Conservation (phyloP, 1,139 yeast genomes). For the Dujonia santamariae region DNA sequence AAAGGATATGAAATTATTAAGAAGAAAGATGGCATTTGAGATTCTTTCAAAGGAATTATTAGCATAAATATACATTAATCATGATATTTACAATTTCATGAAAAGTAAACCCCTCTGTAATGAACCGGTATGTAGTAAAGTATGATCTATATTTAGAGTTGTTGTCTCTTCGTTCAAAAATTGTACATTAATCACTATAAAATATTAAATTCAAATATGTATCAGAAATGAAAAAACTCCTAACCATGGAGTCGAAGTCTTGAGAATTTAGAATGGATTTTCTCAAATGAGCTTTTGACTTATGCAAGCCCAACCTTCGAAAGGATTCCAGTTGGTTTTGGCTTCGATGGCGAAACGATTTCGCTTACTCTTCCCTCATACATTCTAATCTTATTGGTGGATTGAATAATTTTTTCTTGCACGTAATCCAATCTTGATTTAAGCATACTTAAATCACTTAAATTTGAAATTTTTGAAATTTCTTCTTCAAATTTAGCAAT, state of each 20-base stretch:
- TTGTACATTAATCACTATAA: constrained; percentile 1
- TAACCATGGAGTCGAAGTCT: too few species aligned
- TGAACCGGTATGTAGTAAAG: too few species aligned
- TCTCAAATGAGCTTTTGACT: too few species aligned
- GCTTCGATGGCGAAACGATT: constrained; percentile 11
- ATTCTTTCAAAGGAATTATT: constrained; percentile 22
- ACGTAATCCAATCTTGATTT: constrained; percentile 63
- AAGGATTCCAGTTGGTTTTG: constrained; percentile 1
- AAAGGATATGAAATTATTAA: constrained; percentile 63
- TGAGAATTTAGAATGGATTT: too few species aligned
- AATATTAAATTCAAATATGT: neutral
- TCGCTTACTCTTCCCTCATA: constrained; percentile 31
- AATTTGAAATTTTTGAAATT: constrained; percentile 50
- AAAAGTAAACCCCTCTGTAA: too few species aligned
- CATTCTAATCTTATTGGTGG: constrained; percentile 47
- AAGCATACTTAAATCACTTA: constrained; percentile 46
- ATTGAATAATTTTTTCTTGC: constrained; percentile 57
- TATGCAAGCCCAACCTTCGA: constrained; percentile 4
- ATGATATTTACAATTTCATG: too few species aligned
- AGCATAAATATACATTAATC: too few species aligned
- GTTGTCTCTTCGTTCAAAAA: too few species aligned
- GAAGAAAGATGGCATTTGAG: constrained; percentile 69
- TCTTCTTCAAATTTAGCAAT: constrained; percentile 71
- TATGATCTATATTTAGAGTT: too few species aligned
- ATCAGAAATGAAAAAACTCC: neutral